Base-by-base conservation (phyloP, 305 asterid genomes). In the Rubia balearica region DNA sequence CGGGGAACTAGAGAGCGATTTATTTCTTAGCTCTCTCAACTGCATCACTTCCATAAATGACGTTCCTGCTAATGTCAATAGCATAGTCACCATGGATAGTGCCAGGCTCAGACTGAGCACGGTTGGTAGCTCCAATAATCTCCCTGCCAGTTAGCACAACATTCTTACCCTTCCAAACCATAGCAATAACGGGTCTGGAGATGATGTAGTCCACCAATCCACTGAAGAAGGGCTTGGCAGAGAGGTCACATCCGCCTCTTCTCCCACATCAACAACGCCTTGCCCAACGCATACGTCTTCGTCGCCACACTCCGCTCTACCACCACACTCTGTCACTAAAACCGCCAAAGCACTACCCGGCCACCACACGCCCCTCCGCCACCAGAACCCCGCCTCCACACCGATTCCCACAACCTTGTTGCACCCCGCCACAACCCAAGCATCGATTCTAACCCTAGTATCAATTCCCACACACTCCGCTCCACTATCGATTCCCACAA, bases 1-100 rank as follows among this genome's bases (percentile, higher is more conserved):
- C 97, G 0, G 96, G 96, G 84, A 90, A 93, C 96, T 96, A 90
- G 16, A 93, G 92, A 64, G 96, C 95, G 63, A 93, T 90, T 79
- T 90, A 97, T 81, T 93, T 93, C 75, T 82, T 85, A 13, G 82
- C 96, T 63, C 96, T 93, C 89, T 88, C 96, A 38, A 93, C 97
- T 0, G 92, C 84, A 74, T 93, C 96, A 70, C 97, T 89, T 10
- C 98, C 91, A 22, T 93, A 96, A 77, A 93, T 93, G 46, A 93
- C 87, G 40, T 90, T 93, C 91, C 98, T 93, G 67, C 83, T 81
- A 63, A 80, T 80, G 57, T 73, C 81, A 38, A 73, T 71, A 17
- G 83, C 81, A 63, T 16, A 76, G 38, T 76, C 83, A 6, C 81
- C 79, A 38, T 79, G 83, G 72, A 80, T 76, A 14, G 81, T 80